Evolutionary conservation across 2,329 filamentous ascomycete species (phyloP), one percentile per base, ranked within the genome.

Genomic region (Coleophoma crateriformis): DNA sequence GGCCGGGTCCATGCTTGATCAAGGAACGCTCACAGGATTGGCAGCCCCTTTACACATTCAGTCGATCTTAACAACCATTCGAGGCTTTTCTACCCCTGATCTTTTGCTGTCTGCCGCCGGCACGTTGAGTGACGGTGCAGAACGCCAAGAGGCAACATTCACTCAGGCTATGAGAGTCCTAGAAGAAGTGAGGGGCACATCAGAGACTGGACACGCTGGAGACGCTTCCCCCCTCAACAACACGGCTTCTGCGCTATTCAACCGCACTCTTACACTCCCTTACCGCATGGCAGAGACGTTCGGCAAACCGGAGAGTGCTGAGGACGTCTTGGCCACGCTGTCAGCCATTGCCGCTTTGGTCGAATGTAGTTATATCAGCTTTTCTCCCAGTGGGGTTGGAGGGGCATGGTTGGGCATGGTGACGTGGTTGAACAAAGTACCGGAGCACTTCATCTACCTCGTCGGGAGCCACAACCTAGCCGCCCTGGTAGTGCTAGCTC

Each of bases 271-370:
- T 17, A 17, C 17, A 11, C 27, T 47, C 6, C 46, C 46, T 15
- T 41, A 12, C 19, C 46, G 46, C 19, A 47, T 47, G 38, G 35
- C 46, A n/a, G 46, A 47, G 46, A 17, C 22, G 20, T 47, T 47
- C 35, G 11, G 13, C 17, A 47, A 42, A 17, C 46, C 46, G 5
- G 13, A 47, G 6, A 47, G 15, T 41, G 46, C 11, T 4, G 8
- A n/a, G 37, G 46, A 41, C 15, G 6, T 47, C 20, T 22, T 47
- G 1, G 22, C 46, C 7, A 33, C 27, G 7, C 17, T 47, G 35
- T 47, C 38, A n/a, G 46, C 46, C 14, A 47, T 47, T 47, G 46
- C 46, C 27, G 35, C 37, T 12, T 42, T 47, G 37, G 20, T 42
- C 17, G 20, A 40, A 41, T 47, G 46, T 17, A 41, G 37, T 17